Evolutionary conservation across 2,329 filamentous ascomycete species (phyloP).

Genomic region (Cadophora luteo-olivacea): DNA sequence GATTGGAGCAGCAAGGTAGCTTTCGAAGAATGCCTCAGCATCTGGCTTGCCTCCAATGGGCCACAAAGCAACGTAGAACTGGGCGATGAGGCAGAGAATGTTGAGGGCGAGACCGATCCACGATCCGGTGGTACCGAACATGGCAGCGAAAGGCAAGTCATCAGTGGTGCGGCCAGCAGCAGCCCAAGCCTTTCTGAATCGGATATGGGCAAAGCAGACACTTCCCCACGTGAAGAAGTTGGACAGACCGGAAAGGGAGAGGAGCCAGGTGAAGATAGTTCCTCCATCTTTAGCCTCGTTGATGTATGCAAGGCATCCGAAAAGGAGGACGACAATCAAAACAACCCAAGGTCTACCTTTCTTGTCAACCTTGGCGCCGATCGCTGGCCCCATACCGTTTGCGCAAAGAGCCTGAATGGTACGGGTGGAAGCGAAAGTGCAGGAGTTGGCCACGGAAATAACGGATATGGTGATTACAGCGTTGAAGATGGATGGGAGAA

Average conservation of each 20-base stretch:
- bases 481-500: constrained; percentile 90
- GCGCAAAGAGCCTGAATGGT: constrained; percentile 90
- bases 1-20: constrained; percentile 63
- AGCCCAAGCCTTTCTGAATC: constrained; percentile 68
- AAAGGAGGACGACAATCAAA: constrained; percentile 57
- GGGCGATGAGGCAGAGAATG: constrained; percentile 68
- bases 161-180: constrained; percentile 59
- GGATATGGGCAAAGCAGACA: constrained; percentile 69
- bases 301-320: constrained; percentile 66
- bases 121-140: constrained; percentile 68
- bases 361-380: constrained; percentile 82
- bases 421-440: constrained; percentile 89
- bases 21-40: constrained; percentile 47
- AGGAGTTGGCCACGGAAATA: constrained; percentile 88
- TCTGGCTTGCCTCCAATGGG: constrained; percentile 56
- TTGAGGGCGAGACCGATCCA: constrained; percentile 73
- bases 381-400: constrained; percentile 78
- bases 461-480: constrained; percentile 90
- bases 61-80: constrained; percentile 50
- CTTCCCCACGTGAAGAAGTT: constrained; percentile 80
- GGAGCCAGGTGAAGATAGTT: constrained; percentile 67
- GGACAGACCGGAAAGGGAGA: constrained; percentile 74
- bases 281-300: constrained; percentile 51
- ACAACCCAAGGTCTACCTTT: constrained; percentile 74
- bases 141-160: constrained; percentile 55